A percentile compares a stretch with the other conserved stretches of the same genome.
Conservation (phyloP, 176 grass and related monocot genomes). For the Saccharum officinarum region DNA sequence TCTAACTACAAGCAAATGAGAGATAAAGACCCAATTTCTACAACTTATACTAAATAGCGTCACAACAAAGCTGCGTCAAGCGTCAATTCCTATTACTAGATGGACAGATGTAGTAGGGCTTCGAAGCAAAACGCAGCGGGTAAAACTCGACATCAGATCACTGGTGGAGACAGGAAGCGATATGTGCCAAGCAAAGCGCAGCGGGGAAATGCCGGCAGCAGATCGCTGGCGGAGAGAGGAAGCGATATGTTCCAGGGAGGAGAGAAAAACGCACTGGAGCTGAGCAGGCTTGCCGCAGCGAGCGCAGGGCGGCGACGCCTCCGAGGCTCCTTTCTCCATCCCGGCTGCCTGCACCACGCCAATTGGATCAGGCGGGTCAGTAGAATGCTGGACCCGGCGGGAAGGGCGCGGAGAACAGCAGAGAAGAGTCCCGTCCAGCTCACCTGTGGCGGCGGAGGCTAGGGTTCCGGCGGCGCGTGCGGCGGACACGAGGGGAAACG, state of each 20-base stretch:
- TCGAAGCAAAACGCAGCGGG: background rate
- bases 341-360: background rate
- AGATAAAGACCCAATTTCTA: no score
- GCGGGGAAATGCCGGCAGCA: background rate
- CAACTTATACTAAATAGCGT: no score
- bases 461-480: constrained; percentile 46
- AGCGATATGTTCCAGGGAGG: background rate
- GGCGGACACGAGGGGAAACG: background rate
- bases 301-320: constrained; percentile 60
- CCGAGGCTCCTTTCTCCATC: constrained; percentile 70
- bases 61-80: background rate
- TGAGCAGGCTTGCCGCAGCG: constrained; percentile 85
- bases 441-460: constrained; percentile 33
- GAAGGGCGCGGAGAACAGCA: background rate
- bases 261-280: constrained; percentile 57
- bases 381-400: background rate
- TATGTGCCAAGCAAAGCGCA: background rate
- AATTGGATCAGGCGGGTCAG: constrained; percentile 14
- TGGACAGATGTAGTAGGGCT: no score
- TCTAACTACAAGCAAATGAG: no score
- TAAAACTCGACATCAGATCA: background rate
- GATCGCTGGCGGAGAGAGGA: background rate
- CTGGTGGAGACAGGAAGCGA: background rate
- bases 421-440: background rate
- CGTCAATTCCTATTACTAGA: background rate